Evolutionary conservation across 2,329 filamentous ascomycete species (phyloP).

Genomic region (Colletotrichum sp.): DNA sequence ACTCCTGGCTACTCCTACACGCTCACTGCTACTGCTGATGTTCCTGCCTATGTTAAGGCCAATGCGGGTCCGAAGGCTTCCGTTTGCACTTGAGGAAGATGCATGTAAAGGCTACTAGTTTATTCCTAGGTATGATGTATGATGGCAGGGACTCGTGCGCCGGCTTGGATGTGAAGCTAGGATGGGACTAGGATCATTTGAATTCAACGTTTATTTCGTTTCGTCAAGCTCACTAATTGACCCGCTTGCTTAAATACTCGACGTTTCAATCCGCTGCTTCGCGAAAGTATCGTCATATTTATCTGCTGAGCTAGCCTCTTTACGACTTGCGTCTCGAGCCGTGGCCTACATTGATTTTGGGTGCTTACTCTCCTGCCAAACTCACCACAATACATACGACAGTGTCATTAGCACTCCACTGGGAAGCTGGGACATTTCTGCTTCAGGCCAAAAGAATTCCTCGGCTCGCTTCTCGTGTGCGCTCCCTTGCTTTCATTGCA

Average conservation of each 20-base stretch:
- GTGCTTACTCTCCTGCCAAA: background rate
- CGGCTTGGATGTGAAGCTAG: background rate
- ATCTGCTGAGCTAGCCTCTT: background rate
- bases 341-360: background rate
- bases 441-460: background rate
- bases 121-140: background rate
- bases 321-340: background rate
- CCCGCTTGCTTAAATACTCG: background rate
- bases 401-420: background rate
- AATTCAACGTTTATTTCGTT: background rate
- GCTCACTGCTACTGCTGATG: constrained; percentile 9
- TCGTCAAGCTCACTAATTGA: background rate
- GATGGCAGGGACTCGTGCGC: background rate
- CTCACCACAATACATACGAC: background rate
- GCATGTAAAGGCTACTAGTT: background rate
- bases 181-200: background rate
- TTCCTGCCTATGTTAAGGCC: constrained; percentile 10
- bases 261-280: background rate
- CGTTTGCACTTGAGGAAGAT: constrained; percentile 1
- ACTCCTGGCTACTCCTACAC: constrained; percentile 9
- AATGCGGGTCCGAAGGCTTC: constrained; percentile 8
- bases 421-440: background rate
- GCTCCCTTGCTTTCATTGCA: background rate
- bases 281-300: background rate
- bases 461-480: background rate